Evolutionary conservation across 2,329 filamentous ascomycete species (phyloP).

Genomic region (Xylaria sp.): DNA sequence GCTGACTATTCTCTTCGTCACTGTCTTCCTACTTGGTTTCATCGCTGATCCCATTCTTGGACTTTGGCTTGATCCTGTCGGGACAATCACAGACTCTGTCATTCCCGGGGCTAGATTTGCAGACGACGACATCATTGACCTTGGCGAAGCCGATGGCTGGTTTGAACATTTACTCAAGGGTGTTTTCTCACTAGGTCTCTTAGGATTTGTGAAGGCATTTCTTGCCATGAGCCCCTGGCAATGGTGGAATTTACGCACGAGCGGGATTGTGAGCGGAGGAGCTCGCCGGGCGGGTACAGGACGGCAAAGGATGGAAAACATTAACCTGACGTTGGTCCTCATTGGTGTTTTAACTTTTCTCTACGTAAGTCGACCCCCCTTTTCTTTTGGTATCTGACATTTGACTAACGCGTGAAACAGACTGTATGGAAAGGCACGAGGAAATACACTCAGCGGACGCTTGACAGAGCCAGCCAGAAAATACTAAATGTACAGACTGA

Average conservation of each 20-base stretch:
- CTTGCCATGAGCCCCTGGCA: conserved; percentile 79
- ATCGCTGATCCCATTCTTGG: conserved; percentile 93
- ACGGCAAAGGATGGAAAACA: conserved; percentile 79
- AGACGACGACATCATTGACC: conserved; percentile 55
- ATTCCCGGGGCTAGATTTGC: conserved; percentile 55
- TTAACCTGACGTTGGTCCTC: conserved; percentile 82
- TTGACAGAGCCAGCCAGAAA: conserved; percentile 80
- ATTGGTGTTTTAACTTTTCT: conserved; percentile 85
- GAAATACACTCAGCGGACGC: conserved; percentile 74
- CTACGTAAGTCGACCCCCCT: conserved; percentile 65
- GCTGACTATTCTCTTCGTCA: conserved; percentile 73
- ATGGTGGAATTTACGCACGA: conserved; percentile 78
- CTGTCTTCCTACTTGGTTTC: conserved; percentile 87
- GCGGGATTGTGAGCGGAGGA: conserved; percentile 64
- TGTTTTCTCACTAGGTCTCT: conserved; percentile 85
- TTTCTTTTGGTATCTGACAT: background rate
- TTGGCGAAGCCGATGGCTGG: conserved; percentile 73
- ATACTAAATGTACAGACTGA: conserved; percentile 83
- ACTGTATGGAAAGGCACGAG: conserved; percentile 85
- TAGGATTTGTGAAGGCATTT: conserved; percentile 86
- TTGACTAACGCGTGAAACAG: conserved; percentile 54
- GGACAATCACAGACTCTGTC: conserved; percentile 66
- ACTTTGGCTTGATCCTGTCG: conserved; percentile 82
- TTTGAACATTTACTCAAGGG: conserved; percentile 88
- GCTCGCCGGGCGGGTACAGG: conserved; percentile 72